Conservation (phyloP, 1,139 yeast genomes). For the Saccharomycopsis hybrid region DNA sequence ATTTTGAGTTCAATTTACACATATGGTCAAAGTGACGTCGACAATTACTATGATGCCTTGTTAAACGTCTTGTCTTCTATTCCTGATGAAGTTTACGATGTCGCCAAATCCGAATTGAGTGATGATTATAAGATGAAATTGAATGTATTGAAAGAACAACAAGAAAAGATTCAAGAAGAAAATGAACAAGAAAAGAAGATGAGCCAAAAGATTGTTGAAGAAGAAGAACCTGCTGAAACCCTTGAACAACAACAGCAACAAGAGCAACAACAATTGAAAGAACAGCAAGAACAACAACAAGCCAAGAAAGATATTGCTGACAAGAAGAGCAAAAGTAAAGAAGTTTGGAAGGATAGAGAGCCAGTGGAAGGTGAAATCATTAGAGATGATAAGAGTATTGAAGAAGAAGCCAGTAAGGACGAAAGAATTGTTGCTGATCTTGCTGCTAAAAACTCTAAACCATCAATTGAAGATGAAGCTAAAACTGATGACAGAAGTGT, state of each 20-base stretch:
- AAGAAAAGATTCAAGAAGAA: slow-evolving; percentile 87
- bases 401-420: background rate
- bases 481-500: slow-evolving; percentile 2
- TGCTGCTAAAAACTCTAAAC: too few relatives aligned
- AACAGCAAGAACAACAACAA: background rate
- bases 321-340: too few relatives aligned
- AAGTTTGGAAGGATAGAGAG: too few relatives aligned
- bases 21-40: slow-evolving; percentile 59
- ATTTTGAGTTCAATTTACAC: slow-evolving; percentile 85
- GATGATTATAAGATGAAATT: slow-evolving; percentile 78
- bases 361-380: too few relatives aligned
- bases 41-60: slow-evolving; percentile 77
- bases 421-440: background rate
- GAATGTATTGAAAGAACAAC: slow-evolving; percentile 91
- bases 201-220: too few relatives aligned
- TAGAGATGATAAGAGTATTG: too few relatives aligned
- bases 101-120: slow-evolving; percentile 91
- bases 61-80: slow-evolving; percentile 83
- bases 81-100: slow-evolving; percentile 75
- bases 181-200: slow-evolving; percentile 75
- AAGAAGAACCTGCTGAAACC: background rate
- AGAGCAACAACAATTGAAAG: slow-evolving; percentile 3
- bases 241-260: background rate
- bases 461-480: slow-evolving; percentile 3
- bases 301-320: background rate